Conservation (phyloP, 768 basidiomycete genomes). For the Lentinula raphanica region DNA sequence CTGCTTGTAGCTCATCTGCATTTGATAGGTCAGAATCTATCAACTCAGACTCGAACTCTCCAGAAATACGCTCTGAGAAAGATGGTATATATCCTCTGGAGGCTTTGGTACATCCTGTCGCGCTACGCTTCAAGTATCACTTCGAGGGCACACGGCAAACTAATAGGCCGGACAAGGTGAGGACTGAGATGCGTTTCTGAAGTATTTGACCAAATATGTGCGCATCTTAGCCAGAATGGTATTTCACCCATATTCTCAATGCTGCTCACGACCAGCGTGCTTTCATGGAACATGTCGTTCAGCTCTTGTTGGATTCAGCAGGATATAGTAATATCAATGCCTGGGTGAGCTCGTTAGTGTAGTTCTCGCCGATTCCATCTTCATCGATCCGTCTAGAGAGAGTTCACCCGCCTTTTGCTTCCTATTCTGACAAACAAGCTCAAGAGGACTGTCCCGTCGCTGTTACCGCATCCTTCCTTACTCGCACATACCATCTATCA, state of each 20-base stretch:
- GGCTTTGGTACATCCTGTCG: conserved; percentile 77
- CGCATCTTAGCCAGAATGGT: conserved; percentile 91
- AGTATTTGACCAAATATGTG: not conserved
- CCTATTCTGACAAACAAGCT: conserved; percentile 77
- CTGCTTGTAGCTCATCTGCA: conserved; percentile 3
- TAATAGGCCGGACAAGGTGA: conserved; percentile 88
- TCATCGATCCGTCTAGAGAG: conserved; percentile 49
- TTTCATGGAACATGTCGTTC: conserved; percentile 75
- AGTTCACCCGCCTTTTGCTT: conserved; percentile 76
- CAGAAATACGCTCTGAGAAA: conserved; percentile 26
- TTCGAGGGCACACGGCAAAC: conserved; percentile 86
- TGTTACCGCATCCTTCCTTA: conserved; percentile 75
- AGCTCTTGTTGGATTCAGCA: conserved; percentile 60
- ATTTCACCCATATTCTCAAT: conserved; percentile 87
- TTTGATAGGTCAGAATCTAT: conserved; percentile 47
- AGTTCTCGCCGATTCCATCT: not conserved
- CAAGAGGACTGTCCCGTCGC: conserved; percentile 60
- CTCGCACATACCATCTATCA: conserved; percentile 96
- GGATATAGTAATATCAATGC: conserved; percentile 64
- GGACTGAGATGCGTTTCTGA: not conserved
- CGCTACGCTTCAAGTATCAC: conserved; percentile 89
- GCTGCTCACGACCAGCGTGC: conserved; percentile 76
- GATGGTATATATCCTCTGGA: conserved; percentile 79
- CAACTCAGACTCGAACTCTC: conserved; percentile 21
- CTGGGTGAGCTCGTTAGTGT: conserved; percentile 48